Base-by-base conservation (phyloP, 495 filamentous ascomycete species). In the Penicillium crystallinum region DNA sequence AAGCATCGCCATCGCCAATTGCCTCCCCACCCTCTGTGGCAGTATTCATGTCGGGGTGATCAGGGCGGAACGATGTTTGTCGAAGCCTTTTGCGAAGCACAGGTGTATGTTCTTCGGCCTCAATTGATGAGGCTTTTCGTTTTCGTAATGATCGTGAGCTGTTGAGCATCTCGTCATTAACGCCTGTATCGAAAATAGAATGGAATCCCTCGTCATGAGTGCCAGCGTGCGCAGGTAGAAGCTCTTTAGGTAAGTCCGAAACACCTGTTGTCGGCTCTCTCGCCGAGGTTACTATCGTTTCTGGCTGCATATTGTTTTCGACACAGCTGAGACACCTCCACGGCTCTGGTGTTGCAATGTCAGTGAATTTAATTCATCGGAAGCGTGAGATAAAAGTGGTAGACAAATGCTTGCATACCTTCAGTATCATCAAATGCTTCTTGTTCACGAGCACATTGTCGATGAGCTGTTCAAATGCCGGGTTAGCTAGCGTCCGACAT, bases 261-360 rank as follows among this genome's bases (percentile, higher is more conserved):
- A 74, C 74, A 18, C 77, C 75, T 29, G 50, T 68, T 61, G 55
- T 76, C 36, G 67, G 65, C 55, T 59, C 71, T 54, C 55, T 64
- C 56, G 69, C 69, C 42, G 76, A 66, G 33, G 70, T 76, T 21
- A 73, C 68, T 18, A 57, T 56, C 11, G 59, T 42, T 17, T 75
- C 71, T 10, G 81, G 77, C 30, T 82, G 79, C 11, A 83, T 70
- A 46, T 81, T 85, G 54, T 91, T 83, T 33, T 74, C 75, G 22
- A 85, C 76, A 61, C 92, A 97, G 27, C 79, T 79, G 10, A 81
- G 83, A 68, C 92, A 97, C 64, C 83, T 82, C 92, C 92, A 97
- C 17, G 70, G 73, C 37, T 78, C 76, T 56, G 79, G 59, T 60
- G 60, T 67, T 49, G 14, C 4, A 10, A 40, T 35, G 53, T 67